Evolutionary conservation across 164 flowering plant genomes (phyloP).

Genomic region (Magnolia kwangsiensis): DNA sequence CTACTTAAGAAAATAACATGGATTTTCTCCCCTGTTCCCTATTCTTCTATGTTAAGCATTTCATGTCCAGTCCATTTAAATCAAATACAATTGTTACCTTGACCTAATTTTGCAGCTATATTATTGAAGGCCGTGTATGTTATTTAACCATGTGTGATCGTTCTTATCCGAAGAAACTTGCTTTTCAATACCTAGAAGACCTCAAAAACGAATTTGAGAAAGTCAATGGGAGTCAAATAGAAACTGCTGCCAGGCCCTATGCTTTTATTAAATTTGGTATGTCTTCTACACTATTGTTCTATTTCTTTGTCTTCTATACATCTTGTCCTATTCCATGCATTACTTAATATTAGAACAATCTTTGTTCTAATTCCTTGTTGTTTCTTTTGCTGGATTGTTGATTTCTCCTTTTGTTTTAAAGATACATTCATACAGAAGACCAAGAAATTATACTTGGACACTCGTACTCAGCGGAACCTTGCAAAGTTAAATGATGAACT

Average conservation of each 20-base stretch:
- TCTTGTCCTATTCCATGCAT: neutral
- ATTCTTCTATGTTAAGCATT: no score
- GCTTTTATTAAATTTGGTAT: conserved; percentile 88
- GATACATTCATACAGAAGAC: conserved; percentile 93
- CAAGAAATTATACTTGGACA: conserved; percentile 83
- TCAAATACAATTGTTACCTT: conserved; percentile 29
- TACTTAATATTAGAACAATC: neutral
- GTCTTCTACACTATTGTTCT: neutral
- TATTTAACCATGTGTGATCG: conserved; percentile 93
- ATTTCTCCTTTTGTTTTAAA: conserved; percentile 19
- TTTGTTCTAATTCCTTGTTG: neutral
- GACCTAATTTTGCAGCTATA: conserved; percentile 55
- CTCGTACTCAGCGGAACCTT: conserved; percentile 79
- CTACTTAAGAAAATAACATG: no score
- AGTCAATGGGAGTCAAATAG: conserved; percentile 78
- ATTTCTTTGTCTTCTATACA: neutral
- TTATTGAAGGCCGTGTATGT: conserved; percentile 89
- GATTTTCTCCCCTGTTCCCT: no score
- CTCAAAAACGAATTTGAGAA: conserved; percentile 90
- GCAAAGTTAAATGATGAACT: conserved; percentile 89
- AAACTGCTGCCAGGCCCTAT: conserved; percentile 93
- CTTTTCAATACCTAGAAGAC: conserved; percentile 85
- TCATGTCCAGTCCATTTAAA: no score
- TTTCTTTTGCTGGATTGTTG: neutral
- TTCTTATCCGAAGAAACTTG: conserved; percentile 90